These are phyloP conservation scores for Trichoderma sp. DNA, from an alignment of 2,329 filamentous ascomycete species.

Conservation along the genomic window DNA sequence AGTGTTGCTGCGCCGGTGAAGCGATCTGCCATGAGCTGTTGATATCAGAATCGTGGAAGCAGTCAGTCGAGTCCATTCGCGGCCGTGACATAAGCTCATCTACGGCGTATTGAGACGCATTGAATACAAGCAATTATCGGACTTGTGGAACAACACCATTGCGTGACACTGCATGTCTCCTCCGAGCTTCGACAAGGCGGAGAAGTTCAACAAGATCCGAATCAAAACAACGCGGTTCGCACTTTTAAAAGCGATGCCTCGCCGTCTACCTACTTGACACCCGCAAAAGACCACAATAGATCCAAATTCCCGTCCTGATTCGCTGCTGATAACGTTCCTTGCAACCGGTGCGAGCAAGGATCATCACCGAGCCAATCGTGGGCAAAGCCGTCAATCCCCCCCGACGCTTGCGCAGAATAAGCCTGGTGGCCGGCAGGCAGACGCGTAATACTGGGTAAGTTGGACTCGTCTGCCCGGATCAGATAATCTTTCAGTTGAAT, in stretches of 20 bases:
- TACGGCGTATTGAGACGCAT: too few relatives aligned
- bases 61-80: too few relatives aligned
- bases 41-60: too few relatives aligned
- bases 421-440: neutral
- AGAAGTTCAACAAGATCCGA: too few relatives aligned
- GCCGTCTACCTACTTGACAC: neutral
- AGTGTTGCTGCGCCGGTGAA: too few relatives aligned
- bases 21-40: too few relatives aligned
- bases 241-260: neutral
- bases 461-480: neutral
- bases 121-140: too few relatives aligned
- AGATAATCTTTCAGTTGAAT: neutral
- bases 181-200: too few relatives aligned
- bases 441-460: constrained; percentile 2
- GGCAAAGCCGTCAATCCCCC: neutral
- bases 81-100: too few relatives aligned
- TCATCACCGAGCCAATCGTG: constrained; percentile 4
- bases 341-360: constrained; percentile 2
- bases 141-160: too few relatives aligned
- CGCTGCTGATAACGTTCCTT: constrained; percentile 5
- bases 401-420: constrained; percentile 8
- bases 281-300: neutral
- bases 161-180: too few relatives aligned
- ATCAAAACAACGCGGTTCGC: too few relatives aligned
- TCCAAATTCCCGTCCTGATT: neutral